Conservation (phyloP, 2,329 filamentous ascomycete species). For the Fusarium anthophilum region DNA sequence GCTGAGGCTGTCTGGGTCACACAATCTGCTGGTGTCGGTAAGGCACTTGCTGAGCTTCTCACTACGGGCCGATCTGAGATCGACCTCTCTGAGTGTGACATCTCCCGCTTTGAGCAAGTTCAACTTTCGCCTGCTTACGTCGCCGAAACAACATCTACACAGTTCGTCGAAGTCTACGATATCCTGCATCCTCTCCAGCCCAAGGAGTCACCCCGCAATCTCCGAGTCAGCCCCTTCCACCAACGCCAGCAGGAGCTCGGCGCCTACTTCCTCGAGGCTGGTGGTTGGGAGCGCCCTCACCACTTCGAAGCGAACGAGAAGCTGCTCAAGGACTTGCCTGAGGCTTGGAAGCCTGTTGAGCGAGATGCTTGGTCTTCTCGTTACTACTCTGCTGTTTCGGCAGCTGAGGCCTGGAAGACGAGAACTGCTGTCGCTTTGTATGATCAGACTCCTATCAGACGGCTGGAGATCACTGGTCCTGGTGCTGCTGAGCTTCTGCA, state of each 20-base stretch:
- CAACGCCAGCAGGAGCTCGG: slow-evolving; percentile 63
- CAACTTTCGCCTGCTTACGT: slow-evolving; percentile 66
- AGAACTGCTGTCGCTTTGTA: slow-evolving; percentile 70
- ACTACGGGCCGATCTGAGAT: slow-evolving; percentile 64
- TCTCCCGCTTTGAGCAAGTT: slow-evolving; percentile 69
- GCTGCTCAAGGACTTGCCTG: slow-evolving; percentile 61
- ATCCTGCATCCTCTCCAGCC: slow-evolving; percentile 70
- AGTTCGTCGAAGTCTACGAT: slow-evolving; percentile 72
- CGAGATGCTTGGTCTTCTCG: slow-evolving; percentile 67
- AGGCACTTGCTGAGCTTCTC: slow-evolving; percentile 66
- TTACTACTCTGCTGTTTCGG: slow-evolving; percentile 67
- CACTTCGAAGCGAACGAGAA: slow-evolving; percentile 68
- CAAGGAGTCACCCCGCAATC: slow-evolving; percentile 63
- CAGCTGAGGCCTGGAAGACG: slow-evolving; percentile 72
- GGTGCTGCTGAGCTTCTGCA: slow-evolving; percentile 65
- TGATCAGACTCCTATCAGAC: slow-evolving; percentile 68
- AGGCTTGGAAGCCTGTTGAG: slow-evolving; percentile 62
- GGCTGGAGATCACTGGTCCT: slow-evolving; percentile 66
- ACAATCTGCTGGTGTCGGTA: slow-evolving; percentile 70
- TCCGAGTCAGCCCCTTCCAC: slow-evolving; percentile 68
- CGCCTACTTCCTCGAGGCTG: slow-evolving; percentile 67
- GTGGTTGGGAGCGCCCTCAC: slow-evolving; percentile 70
- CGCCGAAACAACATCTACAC: slow-evolving; percentile 66
- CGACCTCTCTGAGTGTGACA: slow-evolving; percentile 67
- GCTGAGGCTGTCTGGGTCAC: slow-evolving; percentile 75